Evolutionary conservation across 2,329 filamentous ascomycete genomes (phyloP).

Genomic region (Myriangium duriaei): DNA sequence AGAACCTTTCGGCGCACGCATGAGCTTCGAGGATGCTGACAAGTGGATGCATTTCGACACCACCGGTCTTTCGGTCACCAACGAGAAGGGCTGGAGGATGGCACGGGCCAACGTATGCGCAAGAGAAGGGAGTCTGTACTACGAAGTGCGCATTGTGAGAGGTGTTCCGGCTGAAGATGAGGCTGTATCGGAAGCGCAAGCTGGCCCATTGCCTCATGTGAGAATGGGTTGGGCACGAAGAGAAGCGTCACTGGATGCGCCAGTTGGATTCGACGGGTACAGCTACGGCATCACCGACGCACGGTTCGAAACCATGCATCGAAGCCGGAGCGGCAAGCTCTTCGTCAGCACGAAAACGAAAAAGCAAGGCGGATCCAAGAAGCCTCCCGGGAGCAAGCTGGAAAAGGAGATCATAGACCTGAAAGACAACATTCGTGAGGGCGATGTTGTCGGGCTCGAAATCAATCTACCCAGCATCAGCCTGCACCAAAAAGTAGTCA

Average conservation of each 20-base stretch:
- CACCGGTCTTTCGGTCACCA: constrained; percentile 65
- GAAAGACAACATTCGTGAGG: constrained; percentile 56
- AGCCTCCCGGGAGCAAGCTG: constrained; percentile 25
- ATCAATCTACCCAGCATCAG: constrained; percentile 78
- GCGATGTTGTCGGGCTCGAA: constrained; percentile 87
- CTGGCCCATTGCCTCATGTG: constrained; percentile 45
- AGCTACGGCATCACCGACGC: constrained; percentile 89
- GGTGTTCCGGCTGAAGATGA: constrained; percentile 48
- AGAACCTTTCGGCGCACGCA: constrained; percentile 66
- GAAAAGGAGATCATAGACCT: constrained; percentile 12
- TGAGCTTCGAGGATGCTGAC: constrained; percentile 88
- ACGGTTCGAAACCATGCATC: constrained; percentile 80
- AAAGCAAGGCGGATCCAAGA: constrained; percentile 22
- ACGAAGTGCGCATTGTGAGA: constrained; percentile 79
- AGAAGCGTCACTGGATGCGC: constrained; percentile 70
- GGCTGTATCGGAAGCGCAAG: constrained; percentile 20
- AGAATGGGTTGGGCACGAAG: constrained; percentile 77
- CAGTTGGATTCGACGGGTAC: constrained; percentile 80
- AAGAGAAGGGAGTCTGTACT: constrained; percentile 82
- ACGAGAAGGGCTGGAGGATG: constrained; percentile 86
- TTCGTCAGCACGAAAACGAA: constrained; percentile 32
- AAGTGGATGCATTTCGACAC: constrained; percentile 67
- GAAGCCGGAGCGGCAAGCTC: constrained; percentile 86
- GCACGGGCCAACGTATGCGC: constrained; percentile 82
- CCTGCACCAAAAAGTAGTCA: constrained; percentile 77